Evolutionary conservation across 495 filamentous ascomycete genomes (phyloP), one percentile per base, ranked within the genome.

Genomic region (Neurospora discreta): DNA sequence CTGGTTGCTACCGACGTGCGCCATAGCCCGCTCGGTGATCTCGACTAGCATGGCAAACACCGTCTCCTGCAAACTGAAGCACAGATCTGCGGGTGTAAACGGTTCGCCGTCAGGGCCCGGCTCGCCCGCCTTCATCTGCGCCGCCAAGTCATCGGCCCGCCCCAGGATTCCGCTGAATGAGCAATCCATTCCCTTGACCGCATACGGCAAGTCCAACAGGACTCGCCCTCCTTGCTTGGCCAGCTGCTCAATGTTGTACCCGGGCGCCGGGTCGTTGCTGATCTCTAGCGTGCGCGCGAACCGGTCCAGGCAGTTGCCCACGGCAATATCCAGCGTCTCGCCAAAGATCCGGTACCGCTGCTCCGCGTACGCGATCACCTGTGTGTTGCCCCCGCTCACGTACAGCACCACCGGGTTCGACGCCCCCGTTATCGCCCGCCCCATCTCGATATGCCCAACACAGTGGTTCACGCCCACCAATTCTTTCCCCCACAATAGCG

Each of bases 391-490:
- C 71, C 95, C 95, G 20, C 90, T 93, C 41, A 99, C 95, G 83
- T 99, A 99, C 58, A 99, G 85, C 38, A 99, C 95, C 36, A 98
- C 92, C 1, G 95, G 95, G 81, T 98, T 94, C n/a, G 84, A 78
- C 16, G 96, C 93, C 70, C 92, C 92, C 23, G 95, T 99, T 79
- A 99, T 97, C 69, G 92, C 87, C 43, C 95, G 88, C 36, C 95
- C 95, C 95, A 99, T 99, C 84, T 99, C 95, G 68, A 99, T 98
- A 90, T 93, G 95, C 69, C 95, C 95, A 46, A 99, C 90, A 81
- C 95, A 99, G 81, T 99, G 95, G 81, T 99, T 99, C 15, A 99
- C 95, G 20, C 92, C 94, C 4, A 99, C 90, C 23, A 99, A 83
- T 23, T 88, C 84, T 79, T 94, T 95, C n/a, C 81, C 83, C 95